Percentiles rank a stretch among this genome's conserved stretches.
These are phyloP conservation scores for Tardiomyces digboiensis DNA, from an alignment of 1,139 yeast species.

Conservation along the genomic window DNA sequence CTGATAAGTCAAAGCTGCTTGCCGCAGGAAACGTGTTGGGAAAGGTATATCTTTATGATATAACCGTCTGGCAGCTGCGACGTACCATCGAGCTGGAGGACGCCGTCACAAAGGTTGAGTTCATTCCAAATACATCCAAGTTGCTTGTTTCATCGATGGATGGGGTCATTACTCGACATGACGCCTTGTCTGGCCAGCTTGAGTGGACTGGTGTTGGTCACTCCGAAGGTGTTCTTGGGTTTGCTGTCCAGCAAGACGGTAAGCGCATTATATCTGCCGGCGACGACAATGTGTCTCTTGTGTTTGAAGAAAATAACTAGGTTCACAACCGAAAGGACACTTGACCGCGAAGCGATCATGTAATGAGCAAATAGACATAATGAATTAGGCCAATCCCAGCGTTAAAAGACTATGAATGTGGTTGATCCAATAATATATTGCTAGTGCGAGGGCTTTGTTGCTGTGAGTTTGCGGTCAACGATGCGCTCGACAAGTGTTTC, in stretches of 20 bases:
- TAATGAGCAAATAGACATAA: too few species aligned
- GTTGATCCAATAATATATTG: too few species aligned
- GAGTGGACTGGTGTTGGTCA: constrained; percentile 82
- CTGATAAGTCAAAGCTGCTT: constrained; percentile 47
- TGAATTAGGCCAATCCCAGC: too few species aligned
- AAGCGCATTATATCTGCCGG: constrained; percentile 86
- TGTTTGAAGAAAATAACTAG: constrained; percentile 34
- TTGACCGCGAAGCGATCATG: too few species aligned
- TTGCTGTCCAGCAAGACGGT: constrained; percentile 55
- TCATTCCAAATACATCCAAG: constrained; percentile 46
- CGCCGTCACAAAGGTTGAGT: constrained; percentile 73
- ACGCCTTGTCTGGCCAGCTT: constrained; percentile 73
- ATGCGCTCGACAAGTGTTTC: constrained; percentile 38
- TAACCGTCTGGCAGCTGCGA: constrained; percentile 81
- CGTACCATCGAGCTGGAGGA: constrained; percentile 60
- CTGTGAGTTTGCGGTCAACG: constrained; percentile 40
- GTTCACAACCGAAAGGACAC: too few species aligned
- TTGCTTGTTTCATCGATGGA: constrained; percentile 73
- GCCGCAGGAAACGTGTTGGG: constrained; percentile 93
- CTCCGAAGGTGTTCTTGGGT: constrained; percentile 87
- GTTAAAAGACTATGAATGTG: too few species aligned
- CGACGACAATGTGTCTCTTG: constrained; percentile 89
- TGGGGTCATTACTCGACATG: constrained; percentile 82
- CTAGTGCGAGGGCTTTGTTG: too few species aligned
- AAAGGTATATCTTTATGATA: constrained; percentile 69